Evolutionary conservation across 176 grass and related monocot genomes (phyloP).

Genomic region (Ananas comosus): DNA sequence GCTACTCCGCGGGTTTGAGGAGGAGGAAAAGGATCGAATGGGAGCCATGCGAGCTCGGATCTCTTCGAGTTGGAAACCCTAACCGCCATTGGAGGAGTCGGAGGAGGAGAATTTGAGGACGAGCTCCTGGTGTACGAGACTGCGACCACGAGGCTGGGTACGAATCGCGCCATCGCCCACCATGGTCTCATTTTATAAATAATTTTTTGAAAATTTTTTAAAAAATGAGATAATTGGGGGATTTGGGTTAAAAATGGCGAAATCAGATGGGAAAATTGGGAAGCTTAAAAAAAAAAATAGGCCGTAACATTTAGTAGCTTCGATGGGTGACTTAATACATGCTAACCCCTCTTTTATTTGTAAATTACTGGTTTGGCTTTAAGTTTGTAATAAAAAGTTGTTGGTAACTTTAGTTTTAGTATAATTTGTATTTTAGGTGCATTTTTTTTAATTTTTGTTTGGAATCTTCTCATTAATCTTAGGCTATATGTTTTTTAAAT

Average conservation of each 20-base stretch:
- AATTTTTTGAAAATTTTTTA: neutral
- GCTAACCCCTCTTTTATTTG: no score
- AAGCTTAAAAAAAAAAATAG: no score
- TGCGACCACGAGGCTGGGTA: neutral
- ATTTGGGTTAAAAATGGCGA: neutral
- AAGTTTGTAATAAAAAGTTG: no score
- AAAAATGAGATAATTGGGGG: neutral
- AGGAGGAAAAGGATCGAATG: neutral
- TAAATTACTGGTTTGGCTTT: no score
- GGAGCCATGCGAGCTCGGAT: constrained; percentile 3
- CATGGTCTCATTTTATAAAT: constrained; percentile 1
- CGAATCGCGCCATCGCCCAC: constrained; percentile 1
- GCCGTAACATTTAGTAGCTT: no score
- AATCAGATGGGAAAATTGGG: neutral
- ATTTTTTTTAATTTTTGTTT: no score
- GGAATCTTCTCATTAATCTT: no score
- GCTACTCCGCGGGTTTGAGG: neutral
- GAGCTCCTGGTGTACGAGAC: constrained; percentile 28
- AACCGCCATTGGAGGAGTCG: neutral
- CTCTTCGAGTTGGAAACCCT: constrained; percentile 6
- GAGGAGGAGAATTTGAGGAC: constrained; percentile 6
- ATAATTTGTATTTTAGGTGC: no score
- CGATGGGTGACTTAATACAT: no score
- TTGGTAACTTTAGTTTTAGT: no score
- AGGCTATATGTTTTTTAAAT: no score